A percentile compares a stretch with the other conserved stretches of the same genome.
Conservation (phyloP, 257 asterid genomes). For the Penstemon newberryi region DNA sequence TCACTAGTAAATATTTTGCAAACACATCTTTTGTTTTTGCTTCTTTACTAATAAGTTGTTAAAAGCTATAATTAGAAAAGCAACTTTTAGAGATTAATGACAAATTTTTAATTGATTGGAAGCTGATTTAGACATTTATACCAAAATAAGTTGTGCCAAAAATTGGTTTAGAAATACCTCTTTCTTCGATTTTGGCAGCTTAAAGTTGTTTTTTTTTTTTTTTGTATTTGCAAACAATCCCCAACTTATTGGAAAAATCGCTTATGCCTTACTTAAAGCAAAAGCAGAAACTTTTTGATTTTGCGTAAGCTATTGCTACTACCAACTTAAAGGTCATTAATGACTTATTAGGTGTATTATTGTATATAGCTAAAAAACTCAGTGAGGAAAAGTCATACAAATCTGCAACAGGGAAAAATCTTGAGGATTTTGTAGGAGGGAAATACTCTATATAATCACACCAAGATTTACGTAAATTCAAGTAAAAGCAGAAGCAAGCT, state of each 20-base stretch:
- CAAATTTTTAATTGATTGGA: no score
- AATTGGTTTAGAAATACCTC: no score
- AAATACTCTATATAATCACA: conserved; percentile 8
- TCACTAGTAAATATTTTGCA: conserved; percentile 41
- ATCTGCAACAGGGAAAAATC: conserved; percentile 23
- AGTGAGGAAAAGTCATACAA: conserved; percentile 1
- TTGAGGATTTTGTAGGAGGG: conserved; percentile 16
- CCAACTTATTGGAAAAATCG: no score
- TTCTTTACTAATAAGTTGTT: conserved; percentile 14
- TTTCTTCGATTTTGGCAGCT: no score
- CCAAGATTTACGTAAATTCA: not conserved
- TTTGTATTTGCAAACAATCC: no score
- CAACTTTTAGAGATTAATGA: no score
- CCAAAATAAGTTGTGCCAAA: no score
- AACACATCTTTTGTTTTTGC: not conserved
- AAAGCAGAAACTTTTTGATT: conserved; percentile 8
- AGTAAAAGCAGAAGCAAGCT: not conserved
- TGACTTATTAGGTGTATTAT: conserved; percentile 17
- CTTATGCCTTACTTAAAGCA: conserved; percentile 28
- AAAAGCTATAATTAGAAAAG: no score
- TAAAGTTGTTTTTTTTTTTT: no score
- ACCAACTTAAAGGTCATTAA: conserved; percentile 16
- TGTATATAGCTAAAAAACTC: conserved; percentile 28
- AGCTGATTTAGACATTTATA: no score
- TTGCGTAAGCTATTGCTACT: no score